phyloP scores from a whole-genome alignment of 1,284 basidiomycete genomes.

The Apiotrichum domesticum region DNA sequence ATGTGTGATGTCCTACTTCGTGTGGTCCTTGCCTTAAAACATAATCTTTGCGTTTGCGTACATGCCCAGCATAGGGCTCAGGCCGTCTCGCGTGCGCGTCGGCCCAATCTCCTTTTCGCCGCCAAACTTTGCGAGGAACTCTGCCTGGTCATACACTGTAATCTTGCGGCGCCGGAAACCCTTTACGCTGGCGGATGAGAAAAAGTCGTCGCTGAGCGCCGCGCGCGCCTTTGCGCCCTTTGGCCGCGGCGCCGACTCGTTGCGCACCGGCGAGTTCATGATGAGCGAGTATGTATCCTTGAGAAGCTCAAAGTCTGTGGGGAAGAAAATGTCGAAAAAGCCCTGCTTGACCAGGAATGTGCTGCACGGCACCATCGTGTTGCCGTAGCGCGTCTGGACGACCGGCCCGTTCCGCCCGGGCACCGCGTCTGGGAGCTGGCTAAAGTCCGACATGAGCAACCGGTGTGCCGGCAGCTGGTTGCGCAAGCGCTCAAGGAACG shows the following conservation, averaged over 20 bases:
- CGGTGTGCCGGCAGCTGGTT: slow-evolving; percentile 83
- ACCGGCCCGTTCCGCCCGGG: slow-evolving; percentile 84
- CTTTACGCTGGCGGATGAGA: slow-evolving; percentile 29
- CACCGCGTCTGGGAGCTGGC: slow-evolving; percentile 76
- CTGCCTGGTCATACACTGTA: slow-evolving; percentile 40
- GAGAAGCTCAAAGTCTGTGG: slow-evolving; percentile 80
- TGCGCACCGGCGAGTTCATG: slow-evolving; percentile 49
- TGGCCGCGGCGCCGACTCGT: slow-evolving; percentile 1
- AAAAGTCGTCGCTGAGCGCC: slow-evolving; percentile 19
- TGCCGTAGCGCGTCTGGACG: slow-evolving; percentile 85
- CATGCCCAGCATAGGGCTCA: slow-evolving; percentile 42
- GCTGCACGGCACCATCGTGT: slow-evolving; percentile 77
- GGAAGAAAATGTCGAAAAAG: slow-evolving; percentile 99
- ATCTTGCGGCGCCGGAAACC: slow-evolving; percentile 38
- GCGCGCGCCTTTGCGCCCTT: slow-evolving; percentile 5
- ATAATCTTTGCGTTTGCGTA: slow-evolving; percentile 46
- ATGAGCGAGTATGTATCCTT: slow-evolving; percentile 81
- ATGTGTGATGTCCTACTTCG: not conserved
- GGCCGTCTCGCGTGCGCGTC: slow-evolving; percentile 38
- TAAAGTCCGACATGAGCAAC: slow-evolving; percentile 88
- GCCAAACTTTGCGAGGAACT: slow-evolving; percentile 39
- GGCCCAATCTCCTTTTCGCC: slow-evolving; percentile 25
- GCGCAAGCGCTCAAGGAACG: slow-evolving; percentile 75
- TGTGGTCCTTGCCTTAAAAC: slow-evolving; percentile 27
- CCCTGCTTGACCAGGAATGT: slow-evolving; percentile 92